A percentile compares a stretch with the other conserved stretches of the same genome.
These are phyloP conservation scores for Trametes versicolor DNA, from an alignment of 1,284 basidiomycete species.

Conservation along the genomic window DNA sequence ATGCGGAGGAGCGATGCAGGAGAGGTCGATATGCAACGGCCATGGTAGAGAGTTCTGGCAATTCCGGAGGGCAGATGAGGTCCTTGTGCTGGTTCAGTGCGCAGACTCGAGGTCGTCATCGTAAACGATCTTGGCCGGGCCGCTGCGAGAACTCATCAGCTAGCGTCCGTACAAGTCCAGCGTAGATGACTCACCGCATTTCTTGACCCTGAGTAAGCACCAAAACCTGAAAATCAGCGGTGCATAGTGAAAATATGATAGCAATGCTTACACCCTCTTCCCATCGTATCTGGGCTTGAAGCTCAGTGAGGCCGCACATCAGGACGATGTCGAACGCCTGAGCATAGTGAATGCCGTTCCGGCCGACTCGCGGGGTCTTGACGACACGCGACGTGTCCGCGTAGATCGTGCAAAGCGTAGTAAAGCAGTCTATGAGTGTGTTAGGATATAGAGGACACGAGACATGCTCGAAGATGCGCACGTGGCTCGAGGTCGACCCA, in stretches of 20 bases:
- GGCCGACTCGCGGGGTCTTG: constrained; percentile 31
- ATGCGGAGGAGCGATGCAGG: too few species aligned
- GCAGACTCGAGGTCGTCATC: constrained; percentile 19
- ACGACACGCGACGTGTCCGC: constrained; percentile 51
- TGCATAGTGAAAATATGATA: background rate
- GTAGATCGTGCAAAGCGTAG: constrained; percentile 52
- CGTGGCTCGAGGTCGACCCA: constrained; percentile 60
- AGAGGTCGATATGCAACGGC: too few species aligned
- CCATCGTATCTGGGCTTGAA: constrained; percentile 58
- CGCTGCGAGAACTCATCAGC: background rate
- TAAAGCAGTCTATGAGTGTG: constrained; percentile 44
- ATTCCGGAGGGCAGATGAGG: too few species aligned
- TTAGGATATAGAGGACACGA: background rate
- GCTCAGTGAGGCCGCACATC: constrained; percentile 58
- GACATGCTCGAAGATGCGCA: constrained; percentile 26
- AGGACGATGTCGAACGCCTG: constrained; percentile 58
- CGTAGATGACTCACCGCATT: constrained; percentile 17
- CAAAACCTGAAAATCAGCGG: background rate
- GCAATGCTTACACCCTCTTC: constrained; percentile 43
- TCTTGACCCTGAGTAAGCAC: constrained; percentile 19
- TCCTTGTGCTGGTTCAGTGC: background rate
- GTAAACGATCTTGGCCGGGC: constrained; percentile 29
- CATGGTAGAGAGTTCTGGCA: background rate
- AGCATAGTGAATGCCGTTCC: constrained; percentile 46
- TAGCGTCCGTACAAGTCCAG: background rate